These are phyloP conservation scores for Lathyrus tuberosus DNA, from an alignment of 306 rosid genomes.

Conservation along the genomic window DNA sequence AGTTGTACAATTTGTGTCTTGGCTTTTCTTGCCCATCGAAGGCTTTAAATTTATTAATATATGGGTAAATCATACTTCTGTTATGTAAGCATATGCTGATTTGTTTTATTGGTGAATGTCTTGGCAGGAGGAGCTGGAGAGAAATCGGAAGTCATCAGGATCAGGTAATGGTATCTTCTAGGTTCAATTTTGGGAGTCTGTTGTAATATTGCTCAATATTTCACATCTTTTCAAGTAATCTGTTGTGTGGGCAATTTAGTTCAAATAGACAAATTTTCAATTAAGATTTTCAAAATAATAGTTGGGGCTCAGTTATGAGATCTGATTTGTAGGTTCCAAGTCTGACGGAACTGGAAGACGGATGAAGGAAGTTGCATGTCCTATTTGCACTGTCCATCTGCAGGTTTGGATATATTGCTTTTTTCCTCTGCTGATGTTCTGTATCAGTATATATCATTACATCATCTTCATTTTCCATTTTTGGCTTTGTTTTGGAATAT, in stretches of 20 bases:
- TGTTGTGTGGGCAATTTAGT: slow-evolving; percentile 10
- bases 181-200: slow-evolving; percentile 17
- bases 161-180: slow-evolving; percentile 42
- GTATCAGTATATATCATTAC: neutral
- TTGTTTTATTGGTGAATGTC: slow-evolving; percentile 13
- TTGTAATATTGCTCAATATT: slow-evolving; percentile 20
- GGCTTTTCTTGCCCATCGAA: slow-evolving; percentile 14
- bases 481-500: slow-evolving; percentile 27
- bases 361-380: slow-evolving; percentile 98
- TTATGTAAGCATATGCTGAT: slow-evolving; percentile 23
- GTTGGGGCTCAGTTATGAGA: slow-evolving; percentile 30
- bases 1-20: neutral
- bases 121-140: slow-evolving; percentile 53
- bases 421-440: neutral
- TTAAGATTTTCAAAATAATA: slow-evolving; percentile 8
- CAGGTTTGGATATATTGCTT: slow-evolving; percentile 58
- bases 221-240: slow-evolving; percentile 18
- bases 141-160: slow-evolving; percentile 51
- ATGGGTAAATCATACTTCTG: slow-evolving; percentile 3
- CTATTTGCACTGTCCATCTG: slow-evolving; percentile 92
- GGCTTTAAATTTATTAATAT: slow-evolving; percentile 20
- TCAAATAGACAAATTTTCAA: neutral
- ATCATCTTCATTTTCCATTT: neutral
- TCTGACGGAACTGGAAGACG: slow-evolving; percentile 79
- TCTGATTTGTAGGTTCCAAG: slow-evolving; percentile 62